phyloP scores from a whole-genome alignment of 805 yeast species.

The Sungouiella thailandica region DNA sequence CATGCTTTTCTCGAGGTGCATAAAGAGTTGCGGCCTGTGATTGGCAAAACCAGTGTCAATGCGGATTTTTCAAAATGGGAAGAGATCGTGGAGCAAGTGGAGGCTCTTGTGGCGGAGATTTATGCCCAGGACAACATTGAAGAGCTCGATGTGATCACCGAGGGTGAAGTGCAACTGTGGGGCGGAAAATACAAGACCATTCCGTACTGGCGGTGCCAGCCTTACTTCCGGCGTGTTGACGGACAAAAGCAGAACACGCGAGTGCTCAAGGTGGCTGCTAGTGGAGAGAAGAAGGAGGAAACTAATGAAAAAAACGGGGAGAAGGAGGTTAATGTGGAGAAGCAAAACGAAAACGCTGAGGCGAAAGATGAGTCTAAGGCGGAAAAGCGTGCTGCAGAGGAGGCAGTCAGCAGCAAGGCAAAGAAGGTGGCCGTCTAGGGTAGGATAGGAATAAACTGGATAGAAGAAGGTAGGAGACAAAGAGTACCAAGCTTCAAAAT shows the following conservation, averaged over 20 bases:
- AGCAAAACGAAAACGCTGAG: not conserved
- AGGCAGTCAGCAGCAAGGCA: too few species aligned
- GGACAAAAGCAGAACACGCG: conserved; percentile 52
- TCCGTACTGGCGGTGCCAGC: conserved; percentile 97
- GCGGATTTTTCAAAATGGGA: conserved; percentile 40
- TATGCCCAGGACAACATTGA: conserved; percentile 48
- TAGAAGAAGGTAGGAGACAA: too few species aligned
- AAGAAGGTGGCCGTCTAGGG: too few species aligned
- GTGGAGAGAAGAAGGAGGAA: conserved; percentile 4
- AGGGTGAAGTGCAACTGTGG: conserved; percentile 58
- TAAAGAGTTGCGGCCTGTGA: conserved; percentile 69
- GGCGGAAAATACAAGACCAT: conserved; percentile 77
- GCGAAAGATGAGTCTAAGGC: not conserved
- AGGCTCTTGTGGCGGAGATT: conserved; percentile 55
- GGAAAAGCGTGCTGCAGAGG: too few species aligned
- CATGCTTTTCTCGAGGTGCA: conserved; percentile 75
- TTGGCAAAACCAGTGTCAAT: conserved; percentile 51
- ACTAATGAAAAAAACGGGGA: not conserved
- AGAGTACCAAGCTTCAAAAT: too few species aligned
- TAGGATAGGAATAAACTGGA: too few species aligned
- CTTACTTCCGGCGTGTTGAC: conserved; percentile 84
- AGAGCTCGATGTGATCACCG: conserved; percentile 49
- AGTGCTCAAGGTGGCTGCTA: conserved; percentile 35
- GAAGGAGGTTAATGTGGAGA: not conserved
- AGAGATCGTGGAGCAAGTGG: conserved; percentile 58